A percentile compares a stretch with the other conserved stretches of the same genome.
Conservation (phyloP, 2,329 filamentous ascomycete genomes). For the Aspergillus sp. region DNA sequence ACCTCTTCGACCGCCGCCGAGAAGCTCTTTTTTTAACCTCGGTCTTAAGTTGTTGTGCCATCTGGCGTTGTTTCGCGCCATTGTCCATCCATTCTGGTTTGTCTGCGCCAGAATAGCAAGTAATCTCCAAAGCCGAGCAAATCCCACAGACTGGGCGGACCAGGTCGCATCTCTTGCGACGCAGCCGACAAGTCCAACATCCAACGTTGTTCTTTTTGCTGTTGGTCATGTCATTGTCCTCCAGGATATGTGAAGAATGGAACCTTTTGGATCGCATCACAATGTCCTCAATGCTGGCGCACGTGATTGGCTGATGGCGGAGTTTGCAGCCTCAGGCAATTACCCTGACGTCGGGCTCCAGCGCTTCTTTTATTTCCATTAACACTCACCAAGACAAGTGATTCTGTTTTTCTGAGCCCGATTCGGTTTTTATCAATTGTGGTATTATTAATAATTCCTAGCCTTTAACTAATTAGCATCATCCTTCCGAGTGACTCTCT, state of each 20-base stretch:
- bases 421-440: no score
- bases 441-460: no score
- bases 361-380: not conserved
- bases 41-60: constrained; percentile 55
- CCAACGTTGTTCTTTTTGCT: not conserved
- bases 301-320: not conserved
- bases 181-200: constrained; percentile 62
- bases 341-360: not conserved
- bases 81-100: constrained; percentile 63
- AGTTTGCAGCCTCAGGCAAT: not conserved
- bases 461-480: not conserved
- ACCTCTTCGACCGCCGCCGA: constrained; percentile 35
- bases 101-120: constrained; percentile 53
- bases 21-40: constrained; percentile 58
- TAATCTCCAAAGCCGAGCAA: constrained; percentile 57
- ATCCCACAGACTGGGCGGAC: constrained; percentile 51
- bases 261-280: not conserved
- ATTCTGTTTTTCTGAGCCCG: no score
- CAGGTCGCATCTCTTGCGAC: constrained; percentile 64
- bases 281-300: not conserved
- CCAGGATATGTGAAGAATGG: not conserved
- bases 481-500: not conserved
- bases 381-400: no score
- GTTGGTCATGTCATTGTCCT: not conserved
- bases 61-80: constrained; percentile 48